A percentile compares a stretch with the other conserved stretches of the same genome.
These are phyloP conservation scores for Acanthamoeba sp. DNA, from an alignment of 208 protist species.

Conservation along the genomic window DNA sequence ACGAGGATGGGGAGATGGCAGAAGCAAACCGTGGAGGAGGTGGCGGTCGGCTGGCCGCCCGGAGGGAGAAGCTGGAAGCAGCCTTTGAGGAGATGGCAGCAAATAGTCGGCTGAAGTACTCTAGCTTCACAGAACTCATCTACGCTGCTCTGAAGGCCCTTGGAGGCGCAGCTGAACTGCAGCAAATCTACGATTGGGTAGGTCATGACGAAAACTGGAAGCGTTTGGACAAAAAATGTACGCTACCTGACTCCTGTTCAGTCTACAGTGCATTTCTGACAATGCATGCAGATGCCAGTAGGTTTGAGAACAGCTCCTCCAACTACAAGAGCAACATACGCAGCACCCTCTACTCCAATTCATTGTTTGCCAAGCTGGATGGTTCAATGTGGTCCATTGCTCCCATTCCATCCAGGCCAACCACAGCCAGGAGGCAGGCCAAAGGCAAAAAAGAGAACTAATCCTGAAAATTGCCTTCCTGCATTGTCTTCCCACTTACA, in stretches of 20 bases:
- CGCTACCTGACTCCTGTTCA: not conserved
- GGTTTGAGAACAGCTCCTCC: conserved; percentile 39
- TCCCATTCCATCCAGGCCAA: not conserved
- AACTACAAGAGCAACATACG: conserved; percentile 52
- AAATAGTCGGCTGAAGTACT: not conserved
- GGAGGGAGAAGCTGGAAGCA: conserved; percentile 22
- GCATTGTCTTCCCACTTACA: too few relatives aligned
- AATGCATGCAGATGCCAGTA: not conserved
- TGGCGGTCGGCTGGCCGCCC: not conserved
- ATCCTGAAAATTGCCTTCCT: too few relatives aligned
- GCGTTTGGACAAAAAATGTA: conserved; percentile 19
- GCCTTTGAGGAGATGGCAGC: conserved; percentile 20
- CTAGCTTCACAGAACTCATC: conserved; percentile 38
- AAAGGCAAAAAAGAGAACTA: not conserved
- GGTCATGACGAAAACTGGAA: not conserved
- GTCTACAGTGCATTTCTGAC: too few relatives aligned
- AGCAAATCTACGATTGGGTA: conserved; percentile 47
- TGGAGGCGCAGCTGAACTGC: not conserved
- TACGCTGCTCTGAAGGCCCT: not conserved
- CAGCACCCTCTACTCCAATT: conserved; percentile 35
- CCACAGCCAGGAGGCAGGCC: not conserved
- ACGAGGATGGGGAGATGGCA: not conserved
- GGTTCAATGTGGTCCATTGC: not conserved
- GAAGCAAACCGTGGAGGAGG: not conserved
- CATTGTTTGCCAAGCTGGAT: conserved; percentile 16